Evolutionary conservation across 2,329 filamentous ascomycete species (phyloP).

Genomic region (Aspergillaceae sp.): DNA sequence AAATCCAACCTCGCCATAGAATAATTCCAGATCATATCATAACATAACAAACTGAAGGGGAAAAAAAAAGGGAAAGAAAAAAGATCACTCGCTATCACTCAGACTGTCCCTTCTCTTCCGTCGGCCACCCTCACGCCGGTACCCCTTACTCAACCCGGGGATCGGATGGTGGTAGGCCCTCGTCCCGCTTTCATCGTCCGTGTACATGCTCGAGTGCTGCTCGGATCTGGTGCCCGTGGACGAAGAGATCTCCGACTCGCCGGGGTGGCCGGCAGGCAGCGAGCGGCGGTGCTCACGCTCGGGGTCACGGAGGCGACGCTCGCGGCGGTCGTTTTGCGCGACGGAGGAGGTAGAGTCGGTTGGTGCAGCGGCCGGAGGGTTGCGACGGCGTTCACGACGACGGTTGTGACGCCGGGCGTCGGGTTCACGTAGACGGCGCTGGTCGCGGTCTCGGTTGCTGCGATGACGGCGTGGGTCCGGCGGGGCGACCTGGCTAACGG

Average conservation of each 20-base stretch:
- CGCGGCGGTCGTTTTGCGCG: conserved; percentile 29
- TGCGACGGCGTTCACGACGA: conserved; percentile 20
- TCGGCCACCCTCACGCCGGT: conserved; percentile 29
- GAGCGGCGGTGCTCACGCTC: conserved; percentile 5
- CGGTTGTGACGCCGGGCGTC: conserved; percentile 23
- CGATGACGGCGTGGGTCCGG: too few species aligned
- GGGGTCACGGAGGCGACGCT: conserved; percentile 23
- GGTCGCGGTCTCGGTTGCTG: too few species aligned
- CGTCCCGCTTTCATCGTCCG: conserved; percentile 40
- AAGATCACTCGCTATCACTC: conserved; percentile 42
- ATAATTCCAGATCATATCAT: too few species aligned
- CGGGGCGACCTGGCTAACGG: conserved; percentile 16
- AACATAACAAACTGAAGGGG: conserved; percentile 1
- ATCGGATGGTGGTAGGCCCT: conserved; percentile 51
- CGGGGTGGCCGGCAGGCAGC: conserved; percentile 26
- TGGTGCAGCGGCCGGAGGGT: conserved; percentile 14
- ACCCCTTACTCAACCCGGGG: conserved; percentile 43
- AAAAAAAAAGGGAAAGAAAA: neutral
- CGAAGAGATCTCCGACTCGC: conserved; percentile 37
- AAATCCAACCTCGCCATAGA: too few species aligned
- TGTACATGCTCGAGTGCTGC: conserved; percentile 33
- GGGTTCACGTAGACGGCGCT: conserved; percentile 10
- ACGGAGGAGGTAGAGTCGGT: conserved; percentile 22
- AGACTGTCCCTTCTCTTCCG: conserved; percentile 44
- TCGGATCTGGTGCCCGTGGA: conserved; percentile 29